phyloP scores from a whole-genome alignment of 23 red algal genomes.

The Gracilaria caudata region DNA sequence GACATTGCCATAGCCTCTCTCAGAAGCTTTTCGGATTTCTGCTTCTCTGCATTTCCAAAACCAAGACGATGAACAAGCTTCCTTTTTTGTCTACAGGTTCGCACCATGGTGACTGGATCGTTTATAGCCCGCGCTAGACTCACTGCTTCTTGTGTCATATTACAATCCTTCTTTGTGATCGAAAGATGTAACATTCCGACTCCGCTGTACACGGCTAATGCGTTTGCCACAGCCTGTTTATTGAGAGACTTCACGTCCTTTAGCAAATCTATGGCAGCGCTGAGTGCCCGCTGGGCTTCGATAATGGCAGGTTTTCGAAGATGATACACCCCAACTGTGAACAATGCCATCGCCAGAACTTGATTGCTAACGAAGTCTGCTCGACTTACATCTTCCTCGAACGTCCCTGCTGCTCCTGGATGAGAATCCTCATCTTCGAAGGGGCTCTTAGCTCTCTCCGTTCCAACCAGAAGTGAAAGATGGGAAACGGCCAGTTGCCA shows the following conservation, averaged over 20 bases:
- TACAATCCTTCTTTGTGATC: constrained; percentile 3
- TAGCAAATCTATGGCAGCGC: constrained; percentile 11
- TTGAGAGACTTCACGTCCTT: not conserved
- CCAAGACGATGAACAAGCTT: constrained; percentile 37
- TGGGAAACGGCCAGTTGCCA: constrained; percentile 58
- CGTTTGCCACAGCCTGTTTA: constrained; percentile 57
- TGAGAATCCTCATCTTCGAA: not conserved
- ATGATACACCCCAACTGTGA: constrained; percentile 50
- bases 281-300: constrained; percentile 38
- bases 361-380: constrained; percentile 37
- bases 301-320: constrained; percentile 49
- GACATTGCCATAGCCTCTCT: constrained; percentile 24
- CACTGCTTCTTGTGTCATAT: constrained; percentile 37
- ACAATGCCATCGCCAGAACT: constrained; percentile 51
- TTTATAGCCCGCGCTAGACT: constrained; percentile 18
- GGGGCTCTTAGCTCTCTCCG: constrained; percentile 7
- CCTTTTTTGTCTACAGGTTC: constrained; percentile 42
- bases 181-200: constrained; percentile 15
- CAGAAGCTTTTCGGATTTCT: not conserved
- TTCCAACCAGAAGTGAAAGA: constrained; percentile 41
- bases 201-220: constrained; percentile 37
- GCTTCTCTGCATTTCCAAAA: constrained; percentile 6
- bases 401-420: not conserved
- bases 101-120: constrained; percentile 48
- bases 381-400: not conserved